Percentiles rank a stretch among this genome's conserved stretches.
Conservation (phyloP, 345 rosid species). For the Boechera stricta region DNA sequence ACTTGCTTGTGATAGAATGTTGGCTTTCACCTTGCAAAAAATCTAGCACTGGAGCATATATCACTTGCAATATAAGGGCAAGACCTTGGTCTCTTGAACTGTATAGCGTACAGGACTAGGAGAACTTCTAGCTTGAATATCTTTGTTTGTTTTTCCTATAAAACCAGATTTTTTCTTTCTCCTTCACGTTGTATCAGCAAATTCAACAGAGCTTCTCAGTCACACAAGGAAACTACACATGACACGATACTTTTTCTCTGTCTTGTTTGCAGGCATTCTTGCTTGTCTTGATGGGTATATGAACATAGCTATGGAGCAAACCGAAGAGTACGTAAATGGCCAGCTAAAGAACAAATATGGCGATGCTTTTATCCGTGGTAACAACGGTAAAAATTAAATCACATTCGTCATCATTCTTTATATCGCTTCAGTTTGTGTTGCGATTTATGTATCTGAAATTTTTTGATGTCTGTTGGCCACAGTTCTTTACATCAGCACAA, state of each 20-base stretch:
- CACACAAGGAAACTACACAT: neutral
- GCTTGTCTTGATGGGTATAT: conserved; percentile 94
- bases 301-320: conserved; percentile 99
- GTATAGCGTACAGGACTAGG: neutral
- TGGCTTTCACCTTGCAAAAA: neutral
- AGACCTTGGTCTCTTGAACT: conserved; percentile 9
- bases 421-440: neutral
- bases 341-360: conserved; percentile 87
- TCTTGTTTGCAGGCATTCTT: conserved; percentile 82
- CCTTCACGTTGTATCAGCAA: neutral
- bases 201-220: neutral
- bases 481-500: conserved; percentile 83
- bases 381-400: conserved; percentile 54
- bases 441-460: neutral
- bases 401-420: neutral
- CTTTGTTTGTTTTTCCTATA: neutral
- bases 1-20: neutral
- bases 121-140: neutral
- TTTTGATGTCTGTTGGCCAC: conserved; percentile 34
- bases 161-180: neutral
- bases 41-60: neutral
- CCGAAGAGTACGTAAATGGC: conserved; percentile 85
- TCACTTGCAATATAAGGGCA: neutral
- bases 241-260: conserved; percentile 30
- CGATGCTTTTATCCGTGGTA: conserved; percentile 88